phyloP scores from a whole-genome alignment of 1,284 basidiomycete genomes.

The Volvariella volvacea region DNA sequence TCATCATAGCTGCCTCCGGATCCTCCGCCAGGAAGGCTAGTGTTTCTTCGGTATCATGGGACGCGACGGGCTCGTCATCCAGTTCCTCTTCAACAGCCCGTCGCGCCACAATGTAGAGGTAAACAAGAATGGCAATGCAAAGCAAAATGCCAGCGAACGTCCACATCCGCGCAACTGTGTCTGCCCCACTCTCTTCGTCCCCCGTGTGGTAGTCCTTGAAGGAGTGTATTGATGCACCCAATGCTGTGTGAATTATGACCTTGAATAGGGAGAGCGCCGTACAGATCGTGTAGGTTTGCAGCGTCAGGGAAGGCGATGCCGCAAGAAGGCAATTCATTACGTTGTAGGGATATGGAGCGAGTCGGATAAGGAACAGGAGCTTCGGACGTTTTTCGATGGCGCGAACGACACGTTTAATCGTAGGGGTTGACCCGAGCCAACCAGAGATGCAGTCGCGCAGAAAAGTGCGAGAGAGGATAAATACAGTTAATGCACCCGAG shows the following conservation, averaged over 20 bases:
- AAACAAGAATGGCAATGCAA: slow-evolving; percentile 72
- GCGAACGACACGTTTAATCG: slow-evolving; percentile 69
- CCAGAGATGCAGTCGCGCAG: slow-evolving; percentile 63
- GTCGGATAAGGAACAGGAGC: slow-evolving; percentile 79
- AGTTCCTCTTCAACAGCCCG: slow-evolving; percentile 77
- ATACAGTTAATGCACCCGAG: slow-evolving; percentile 73
- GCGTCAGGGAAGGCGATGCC: slow-evolving; percentile 75
- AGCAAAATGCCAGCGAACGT: slow-evolving; percentile 65
- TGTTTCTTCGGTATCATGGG: slow-evolving; percentile 39
- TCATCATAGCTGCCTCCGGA: slow-evolving; percentile 27
- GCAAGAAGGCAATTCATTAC: slow-evolving; percentile 88
- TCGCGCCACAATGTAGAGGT: slow-evolving; percentile 74
- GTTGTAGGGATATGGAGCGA: slow-evolving; percentile 83
- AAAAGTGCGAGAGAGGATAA: slow-evolving; percentile 66
- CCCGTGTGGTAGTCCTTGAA: slow-evolving; percentile 62
- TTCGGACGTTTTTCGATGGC: slow-evolving; percentile 85
- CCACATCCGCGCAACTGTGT: slow-evolving; percentile 54
- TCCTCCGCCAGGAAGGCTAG: slow-evolving; percentile 35
- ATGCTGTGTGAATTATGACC: slow-evolving; percentile 78
- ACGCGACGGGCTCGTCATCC: slow-evolving; percentile 34
- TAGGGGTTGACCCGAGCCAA: slow-evolving; percentile 60
- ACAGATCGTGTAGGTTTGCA: slow-evolving; percentile 73
- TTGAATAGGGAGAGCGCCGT: slow-evolving; percentile 82
- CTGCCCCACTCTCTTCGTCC: slow-evolving; percentile 34
- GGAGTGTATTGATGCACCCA: slow-evolving; percentile 78